Evolutionary conservation across 2,329 filamentous ascomycete species (phyloP).

Genomic region (Xylariales sp.): DNA sequence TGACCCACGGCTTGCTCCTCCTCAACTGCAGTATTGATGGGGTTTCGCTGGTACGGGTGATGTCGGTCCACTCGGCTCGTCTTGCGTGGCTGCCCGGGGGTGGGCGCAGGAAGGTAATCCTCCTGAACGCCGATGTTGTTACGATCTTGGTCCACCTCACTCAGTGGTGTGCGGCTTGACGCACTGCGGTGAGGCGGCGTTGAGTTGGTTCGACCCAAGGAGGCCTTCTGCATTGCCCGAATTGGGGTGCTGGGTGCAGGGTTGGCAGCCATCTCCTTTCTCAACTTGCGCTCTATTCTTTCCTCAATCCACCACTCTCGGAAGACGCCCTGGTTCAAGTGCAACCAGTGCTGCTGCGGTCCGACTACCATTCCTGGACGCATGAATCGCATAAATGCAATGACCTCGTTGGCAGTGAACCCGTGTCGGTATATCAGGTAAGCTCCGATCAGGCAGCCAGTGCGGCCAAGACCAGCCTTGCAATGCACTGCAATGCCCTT

Average conservation of each 20-base stretch:
- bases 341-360: conserved; percentile 97
- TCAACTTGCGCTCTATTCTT: conserved; percentile 66
- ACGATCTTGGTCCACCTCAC: conserved; percentile 83
- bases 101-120: conserved; percentile 90
- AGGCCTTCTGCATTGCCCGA: conserved; percentile 57
- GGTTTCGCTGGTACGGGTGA: conserved; percentile 63
- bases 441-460: conserved; percentile 92
- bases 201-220: conserved; percentile 57
- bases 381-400: conserved; percentile 99
- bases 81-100: conserved; percentile 92
- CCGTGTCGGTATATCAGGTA: conserved; percentile 97
- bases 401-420: conserved; percentile 95
- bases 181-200: conserved; percentile 79
- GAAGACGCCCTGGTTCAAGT: conserved; percentile 94
- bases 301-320: conserved; percentile 98
- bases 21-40: conserved; percentile 40
- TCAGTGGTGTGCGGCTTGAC: conserved; percentile 78
- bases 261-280: conserved; percentile 53
- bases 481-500: conserved; percentile 96
- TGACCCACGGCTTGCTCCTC: conserved; percentile 48
- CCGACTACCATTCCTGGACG: conserved; percentile 98
- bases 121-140: conserved; percentile 68
- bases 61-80: conserved; percentile 73
- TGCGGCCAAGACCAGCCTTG: conserved; percentile 93
- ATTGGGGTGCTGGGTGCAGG: conserved; percentile 54